Percentiles rank a stretch among this genome's conserved stretches.
Evolutionary conservation across 2,329 filamentous ascomycete genomes (phyloP).

Genomic region (Botrytis cinerea): DNA sequence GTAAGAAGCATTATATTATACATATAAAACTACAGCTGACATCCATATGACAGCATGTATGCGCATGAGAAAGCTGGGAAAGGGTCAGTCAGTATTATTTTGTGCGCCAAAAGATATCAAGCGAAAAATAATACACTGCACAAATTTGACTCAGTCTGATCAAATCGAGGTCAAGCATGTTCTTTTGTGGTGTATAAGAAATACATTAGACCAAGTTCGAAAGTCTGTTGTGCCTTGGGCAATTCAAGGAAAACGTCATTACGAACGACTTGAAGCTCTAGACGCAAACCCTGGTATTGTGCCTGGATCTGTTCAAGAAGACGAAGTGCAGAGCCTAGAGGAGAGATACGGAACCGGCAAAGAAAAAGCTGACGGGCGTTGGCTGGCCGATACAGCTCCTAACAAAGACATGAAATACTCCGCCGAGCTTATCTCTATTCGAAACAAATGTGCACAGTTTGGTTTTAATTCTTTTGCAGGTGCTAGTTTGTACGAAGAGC

Average conservation of each 20-base stretch:
- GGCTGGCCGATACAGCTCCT: constrained; percentile 1
- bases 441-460: constrained; percentile 45
- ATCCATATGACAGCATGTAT: constrained; percentile 57
- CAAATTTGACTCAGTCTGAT: constrained; percentile 19
- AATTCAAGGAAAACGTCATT: constrained; percentile 56
- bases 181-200: constrained; percentile 58
- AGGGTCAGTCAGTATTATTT: constrained; percentile 66
- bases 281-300: neutral
- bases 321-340: constrained; percentile 55
- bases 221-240: constrained; percentile 61
- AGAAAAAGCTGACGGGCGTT: neutral
- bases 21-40: constrained; percentile 22
- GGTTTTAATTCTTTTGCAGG: constrained; percentile 40
- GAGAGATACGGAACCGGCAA: constrained; percentile 48
- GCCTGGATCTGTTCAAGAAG: constrained; percentile 49
- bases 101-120: constrained; percentile 61
- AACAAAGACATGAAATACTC: neutral
- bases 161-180: constrained; percentile 55
- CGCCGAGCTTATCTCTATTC: constrained; percentile 19
- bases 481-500: constrained; percentile 59
- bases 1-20: constrained; percentile 17
- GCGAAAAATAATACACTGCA: constrained; percentile 49
- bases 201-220: constrained; percentile 54
- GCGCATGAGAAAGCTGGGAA: constrained; percentile 68
- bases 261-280: constrained; percentile 38